Percentiles rank a stretch among this genome's conserved stretches.
phyloP scores from a whole-genome alignment of 257 asterid species.

The Craterostigma plantagineum region DNA sequence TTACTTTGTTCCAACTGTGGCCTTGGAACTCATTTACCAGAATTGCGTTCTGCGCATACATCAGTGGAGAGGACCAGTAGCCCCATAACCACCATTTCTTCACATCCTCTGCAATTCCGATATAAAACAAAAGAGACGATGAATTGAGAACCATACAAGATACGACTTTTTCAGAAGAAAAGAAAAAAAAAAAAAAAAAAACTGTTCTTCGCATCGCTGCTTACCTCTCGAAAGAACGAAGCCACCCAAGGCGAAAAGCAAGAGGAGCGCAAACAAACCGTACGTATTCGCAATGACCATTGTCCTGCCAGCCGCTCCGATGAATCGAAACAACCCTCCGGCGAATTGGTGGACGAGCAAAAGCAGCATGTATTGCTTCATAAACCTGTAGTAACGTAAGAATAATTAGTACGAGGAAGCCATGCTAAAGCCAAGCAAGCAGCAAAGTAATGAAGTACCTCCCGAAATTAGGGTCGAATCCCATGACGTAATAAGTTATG shows the following conservation, averaged over 20 bases:
- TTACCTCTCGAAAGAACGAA: constrained; percentile 49
- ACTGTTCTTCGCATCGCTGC: background rate
- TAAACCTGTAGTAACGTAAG: constrained; percentile 15
- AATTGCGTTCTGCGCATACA: constrained; percentile 55
- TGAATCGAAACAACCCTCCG: constrained; percentile 32
- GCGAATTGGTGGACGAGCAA: constrained; percentile 25
- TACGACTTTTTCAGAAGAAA: background rate
- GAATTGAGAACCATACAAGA: background rate
- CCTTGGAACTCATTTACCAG: constrained; percentile 44
- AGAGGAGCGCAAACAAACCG: constrained; percentile 36
- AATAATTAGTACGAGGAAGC: background rate
- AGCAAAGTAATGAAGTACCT: constrained; percentile 33
- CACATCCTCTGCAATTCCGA: constrained; percentile 31
- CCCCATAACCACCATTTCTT: constrained; percentile 73
- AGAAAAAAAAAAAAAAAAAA: no score
- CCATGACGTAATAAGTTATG: constrained; percentile 44
- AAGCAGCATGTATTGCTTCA: constrained; percentile 39
- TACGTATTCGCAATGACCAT: constrained; percentile 46
- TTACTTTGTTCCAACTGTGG: constrained; percentile 45
- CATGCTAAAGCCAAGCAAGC: no score
- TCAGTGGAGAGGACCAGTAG: constrained; percentile 56
- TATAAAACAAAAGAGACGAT: constrained; percentile 1
- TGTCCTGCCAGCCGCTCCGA: constrained; percentile 47
- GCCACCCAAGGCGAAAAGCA: constrained; percentile 53
- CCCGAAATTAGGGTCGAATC: constrained; percentile 48